Evolutionary conservation across 768 basidiomycete genomes (phyloP), one percentile per base, ranked within the genome.

Genomic region (Agaricus bisporus): DNA sequence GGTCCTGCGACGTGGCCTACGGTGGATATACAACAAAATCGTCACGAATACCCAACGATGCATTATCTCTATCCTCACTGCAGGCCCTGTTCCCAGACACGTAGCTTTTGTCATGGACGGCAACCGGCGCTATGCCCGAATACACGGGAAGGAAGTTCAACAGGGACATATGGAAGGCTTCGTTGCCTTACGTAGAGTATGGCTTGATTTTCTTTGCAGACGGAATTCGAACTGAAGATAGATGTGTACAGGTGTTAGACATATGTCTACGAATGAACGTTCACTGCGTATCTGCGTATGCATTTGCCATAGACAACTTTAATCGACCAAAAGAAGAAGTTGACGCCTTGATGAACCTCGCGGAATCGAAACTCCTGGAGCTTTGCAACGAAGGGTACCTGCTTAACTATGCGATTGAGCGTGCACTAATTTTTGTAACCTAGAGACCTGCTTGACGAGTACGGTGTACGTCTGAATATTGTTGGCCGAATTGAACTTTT

Each of bases 231-330:
- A 17, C 15, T n/a, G 49, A 50, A 41, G 2, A 28, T 29, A 48
- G 45, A 52, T 11, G 26, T 22, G 9, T 32, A 11, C 58, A 98
- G 95, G 77, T 91, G 51, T 72, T 98, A 15, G 91, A 94, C 66
- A 76, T 94, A 26, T 95, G 95, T 61, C 71, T 95, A 18, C 73
- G 78, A 1, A 77, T 99, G n/a, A 72, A 82, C 11, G 77, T 99
- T 45, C 77, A 73, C 55, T 92, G 88, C 56, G 93, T 98, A 22
- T 86, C 91, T 2, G 90, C 87, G n/a, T 99, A 95, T 61, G 92
- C 93, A n/a, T 99, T 99, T 69, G 82, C 94, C 1, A 93, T 98
- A 56, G 95, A 98, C 61, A 99, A 98, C 70, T 98, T 98, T 72
- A 90, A 90, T 57, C 80, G 97, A 18, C 78, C 87, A 0, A 73